Evolutionary conservation across 352 stramenopile genomes (phyloP).

Genomic region (Elongisporangium undulatum): DNA sequence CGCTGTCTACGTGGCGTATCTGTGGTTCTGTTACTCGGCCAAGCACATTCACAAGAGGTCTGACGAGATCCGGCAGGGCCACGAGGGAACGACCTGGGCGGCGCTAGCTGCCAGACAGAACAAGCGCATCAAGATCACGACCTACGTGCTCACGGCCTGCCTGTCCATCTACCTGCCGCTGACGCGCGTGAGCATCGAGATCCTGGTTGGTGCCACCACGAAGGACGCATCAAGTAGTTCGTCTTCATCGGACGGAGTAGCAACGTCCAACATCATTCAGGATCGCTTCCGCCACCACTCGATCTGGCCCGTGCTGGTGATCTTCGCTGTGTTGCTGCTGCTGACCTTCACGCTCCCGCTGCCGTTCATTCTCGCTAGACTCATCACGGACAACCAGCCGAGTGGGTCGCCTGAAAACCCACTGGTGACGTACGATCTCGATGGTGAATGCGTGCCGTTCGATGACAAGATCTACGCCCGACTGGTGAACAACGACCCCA

Average conservation of each 20-base stretch:
- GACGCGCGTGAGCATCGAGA: slow-evolving; percentile 29
- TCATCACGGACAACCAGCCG: slow-evolving; percentile 33
- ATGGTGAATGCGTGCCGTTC: slow-evolving; percentile 32
- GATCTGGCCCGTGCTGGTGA: slow-evolving; percentile 19
- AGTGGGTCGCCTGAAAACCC: slow-evolving; percentile 33
- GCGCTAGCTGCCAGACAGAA: slow-evolving; percentile 24
- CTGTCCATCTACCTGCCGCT: slow-evolving; percentile 43
- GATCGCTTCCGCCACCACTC: slow-evolving; percentile 11
- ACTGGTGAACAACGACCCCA: slow-evolving; percentile 29
- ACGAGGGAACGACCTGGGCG: slow-evolving; percentile 37
- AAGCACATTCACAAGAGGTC: slow-evolving; percentile 27
- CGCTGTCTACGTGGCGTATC: slow-evolving; percentile 21
- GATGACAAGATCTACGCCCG: slow-evolving; percentile 43
- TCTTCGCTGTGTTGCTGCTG: slow-evolving; percentile 20
- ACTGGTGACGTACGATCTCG: slow-evolving; percentile 32
- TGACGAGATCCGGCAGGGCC: slow-evolving; percentile 41
- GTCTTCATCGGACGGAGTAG: background rate
- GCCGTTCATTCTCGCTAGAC: slow-evolving; percentile 20
- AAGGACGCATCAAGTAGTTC: background rate
- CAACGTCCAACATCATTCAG: slow-evolving; percentile 8
- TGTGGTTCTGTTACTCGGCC: slow-evolving; percentile 37
- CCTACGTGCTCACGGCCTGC: slow-evolving; percentile 32
- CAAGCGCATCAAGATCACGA: slow-evolving; percentile 28
- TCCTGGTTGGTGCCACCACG: slow-evolving; percentile 11
- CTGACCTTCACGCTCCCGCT: slow-evolving; percentile 33